These are phyloP conservation scores for Hymenoscyphus repandus DNA, from an alignment of 2,329 filamentous ascomycete genomes.

Conservation along the genomic window DNA sequence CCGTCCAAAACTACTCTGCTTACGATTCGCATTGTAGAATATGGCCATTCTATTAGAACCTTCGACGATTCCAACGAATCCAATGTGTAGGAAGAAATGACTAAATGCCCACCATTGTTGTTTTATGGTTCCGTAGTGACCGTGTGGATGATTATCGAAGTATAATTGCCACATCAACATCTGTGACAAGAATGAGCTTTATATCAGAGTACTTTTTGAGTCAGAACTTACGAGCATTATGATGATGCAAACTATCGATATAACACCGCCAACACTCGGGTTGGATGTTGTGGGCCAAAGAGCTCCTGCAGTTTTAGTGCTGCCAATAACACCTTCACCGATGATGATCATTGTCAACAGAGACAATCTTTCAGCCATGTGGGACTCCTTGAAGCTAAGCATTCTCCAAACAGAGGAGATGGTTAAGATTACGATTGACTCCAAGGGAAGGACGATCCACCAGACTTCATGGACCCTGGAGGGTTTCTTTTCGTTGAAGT, in stretches of 20 bases:
- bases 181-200: slow-evolving; percentile 1
- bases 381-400: slow-evolving; percentile 50
- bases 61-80: slow-evolving; percentile 50
- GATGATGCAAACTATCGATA: slow-evolving; percentile 31
- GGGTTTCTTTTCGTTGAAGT: slow-evolving; percentile 2
- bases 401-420: slow-evolving; percentile 44
- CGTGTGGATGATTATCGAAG: slow-evolving; percentile 49
- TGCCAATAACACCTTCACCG: slow-evolving; percentile 51
- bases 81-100: slow-evolving; percentile 51
- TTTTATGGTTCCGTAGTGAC: slow-evolving; percentile 44
- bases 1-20: background rate
- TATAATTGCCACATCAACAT: slow-evolving; percentile 49
- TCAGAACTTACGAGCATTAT: slow-evolving; percentile 9
- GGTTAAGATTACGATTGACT: slow-evolving; percentile 41
- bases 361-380: slow-evolving; percentile 51
- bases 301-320: slow-evolving; percentile 39
- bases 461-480: slow-evolving; percentile 31
- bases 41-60: slow-evolving; percentile 29
- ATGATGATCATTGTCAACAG: slow-evolving; percentile 54
- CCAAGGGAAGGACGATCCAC: slow-evolving; percentile 44
- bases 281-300: slow-evolving; percentile 6
- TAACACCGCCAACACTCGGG: slow-evolving; percentile 7
- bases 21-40: slow-evolving; percentile 1
- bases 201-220: background rate
- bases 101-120: slow-evolving; percentile 46